Evolutionary conservation across 345 rosid species (phyloP).

Genomic region (Hirschfeldia incana): DNA sequence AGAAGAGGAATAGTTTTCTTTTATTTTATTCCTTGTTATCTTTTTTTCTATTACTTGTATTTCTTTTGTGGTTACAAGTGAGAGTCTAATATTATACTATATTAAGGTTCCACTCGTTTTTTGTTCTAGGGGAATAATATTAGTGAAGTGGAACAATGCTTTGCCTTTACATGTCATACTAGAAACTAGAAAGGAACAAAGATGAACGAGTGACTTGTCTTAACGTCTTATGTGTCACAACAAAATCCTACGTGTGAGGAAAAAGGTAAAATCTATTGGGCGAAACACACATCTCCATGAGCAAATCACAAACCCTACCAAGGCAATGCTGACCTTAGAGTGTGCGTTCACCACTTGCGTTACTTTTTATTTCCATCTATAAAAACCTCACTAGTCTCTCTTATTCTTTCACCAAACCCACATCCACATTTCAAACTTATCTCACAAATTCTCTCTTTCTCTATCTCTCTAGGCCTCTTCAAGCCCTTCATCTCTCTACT

Average conservation of each 20-base stretch:
- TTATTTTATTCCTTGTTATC: too few species aligned
- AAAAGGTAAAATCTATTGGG: not conserved
- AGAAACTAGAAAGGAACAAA: slow-evolving; percentile 16
- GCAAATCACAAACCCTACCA: slow-evolving; percentile 15
- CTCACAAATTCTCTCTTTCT: slow-evolving; percentile 11
- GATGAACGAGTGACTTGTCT: not conserved
- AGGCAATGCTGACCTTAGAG: slow-evolving; percentile 4
- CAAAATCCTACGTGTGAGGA: slow-evolving; percentile 30
- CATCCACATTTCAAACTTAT: not conserved
- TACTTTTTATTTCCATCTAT: slow-evolving; percentile 21
- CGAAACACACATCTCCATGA: slow-evolving; percentile 23
- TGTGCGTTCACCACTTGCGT: slow-evolving; percentile 20
- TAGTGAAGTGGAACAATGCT: not conserved
- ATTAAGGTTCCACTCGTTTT: not conserved
- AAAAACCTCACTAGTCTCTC: slow-evolving; percentile 2
- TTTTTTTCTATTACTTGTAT: too few species aligned
- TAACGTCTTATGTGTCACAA: slow-evolving; percentile 28
- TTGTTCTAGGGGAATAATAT: not conserved
- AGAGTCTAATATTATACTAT: not conserved
- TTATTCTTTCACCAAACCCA: slow-evolving; percentile 27
- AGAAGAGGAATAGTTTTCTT: too few species aligned
- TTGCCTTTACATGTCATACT: slow-evolving; percentile 11
- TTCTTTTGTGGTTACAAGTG: too few species aligned
- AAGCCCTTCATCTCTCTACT: not conserved
- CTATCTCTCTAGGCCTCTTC: not conserved